Percentiles rank a stretch among this genome's conserved stretches.
phyloP scores from a whole-genome alignment of 106 monocot species.

The Dactylorhiza incarnata region DNA sequence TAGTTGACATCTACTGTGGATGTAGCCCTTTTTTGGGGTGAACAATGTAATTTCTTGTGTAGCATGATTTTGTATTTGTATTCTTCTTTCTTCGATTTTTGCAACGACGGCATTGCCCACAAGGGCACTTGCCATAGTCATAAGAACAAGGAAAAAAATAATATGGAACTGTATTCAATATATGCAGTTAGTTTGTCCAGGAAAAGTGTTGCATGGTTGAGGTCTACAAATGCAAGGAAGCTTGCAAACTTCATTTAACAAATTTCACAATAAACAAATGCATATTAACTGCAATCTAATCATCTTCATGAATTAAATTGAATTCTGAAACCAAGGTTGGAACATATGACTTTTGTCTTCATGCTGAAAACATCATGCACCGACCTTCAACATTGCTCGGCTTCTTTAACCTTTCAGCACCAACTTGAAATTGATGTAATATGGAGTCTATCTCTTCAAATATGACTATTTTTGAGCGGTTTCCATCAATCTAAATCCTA shows the following conservation, averaged over 20 bases:
- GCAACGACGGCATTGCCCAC: no score
- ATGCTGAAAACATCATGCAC: background rate
- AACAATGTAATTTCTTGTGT: no score
- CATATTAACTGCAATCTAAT: background rate
- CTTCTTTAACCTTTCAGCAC: constrained; percentile 23
- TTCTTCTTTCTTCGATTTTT: no score
- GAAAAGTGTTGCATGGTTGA: background rate
- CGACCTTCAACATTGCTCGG: constrained; percentile 37
- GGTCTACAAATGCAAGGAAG: background rate
- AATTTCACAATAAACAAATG: background rate
- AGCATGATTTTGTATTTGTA: no score
- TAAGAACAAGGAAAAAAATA: background rate
- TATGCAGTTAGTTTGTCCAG: background rate
- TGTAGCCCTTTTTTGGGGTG: no score
- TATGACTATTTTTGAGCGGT: constrained; percentile 51
- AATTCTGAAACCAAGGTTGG: background rate
- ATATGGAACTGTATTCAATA: background rate
- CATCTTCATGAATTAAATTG: background rate
- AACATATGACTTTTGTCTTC: background rate
- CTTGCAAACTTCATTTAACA: background rate
- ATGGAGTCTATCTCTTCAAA: constrained; percentile 76
- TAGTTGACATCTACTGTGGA: no score
- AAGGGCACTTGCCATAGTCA: background rate
- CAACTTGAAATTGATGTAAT: constrained; percentile 23
- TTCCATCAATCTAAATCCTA: constrained; percentile 77